Conservation (phyloP, 805 yeast species). For the Ogataea saltuana region DNA sequence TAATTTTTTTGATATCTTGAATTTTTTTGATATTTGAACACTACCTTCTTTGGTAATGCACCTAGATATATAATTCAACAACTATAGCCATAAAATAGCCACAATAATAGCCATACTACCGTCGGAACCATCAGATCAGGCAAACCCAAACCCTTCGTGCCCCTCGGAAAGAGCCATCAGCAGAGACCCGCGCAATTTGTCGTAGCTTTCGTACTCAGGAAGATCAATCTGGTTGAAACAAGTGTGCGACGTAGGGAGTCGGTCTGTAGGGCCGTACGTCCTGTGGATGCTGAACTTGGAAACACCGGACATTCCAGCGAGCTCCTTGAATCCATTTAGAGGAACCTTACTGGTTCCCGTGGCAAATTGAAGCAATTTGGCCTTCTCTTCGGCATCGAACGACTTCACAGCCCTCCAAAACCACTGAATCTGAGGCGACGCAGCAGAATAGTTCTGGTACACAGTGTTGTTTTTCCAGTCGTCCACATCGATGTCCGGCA, state of each 20-base stretch:
- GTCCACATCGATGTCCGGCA: constrained; percentile 93
- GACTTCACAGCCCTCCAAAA: constrained; percentile 98
- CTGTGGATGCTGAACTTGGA: constrained; percentile 87
- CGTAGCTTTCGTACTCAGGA: constrained; percentile 91
- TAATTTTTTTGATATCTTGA: constrained; percentile 1
- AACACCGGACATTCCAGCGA: constrained; percentile 84
- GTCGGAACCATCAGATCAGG: constrained; percentile 37
- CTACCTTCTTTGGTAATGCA: neutral
- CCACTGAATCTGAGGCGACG: constrained; percentile 89
- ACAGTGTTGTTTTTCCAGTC: constrained; percentile 91
- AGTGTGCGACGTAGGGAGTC: constrained; percentile 94
- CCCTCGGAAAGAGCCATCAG: constrained; percentile 91
- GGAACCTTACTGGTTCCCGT: constrained; percentile 98
- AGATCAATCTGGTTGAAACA: constrained; percentile 94
- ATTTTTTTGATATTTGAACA: too few relatives aligned
- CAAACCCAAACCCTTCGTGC: constrained; percentile 93
- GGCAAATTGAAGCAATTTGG: constrained; percentile 89
- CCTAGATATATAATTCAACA: neutral
- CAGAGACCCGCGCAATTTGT: constrained; percentile 76
- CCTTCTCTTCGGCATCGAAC: constrained; percentile 91
- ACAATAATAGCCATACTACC: too few relatives aligned
- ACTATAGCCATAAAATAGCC: neutral
- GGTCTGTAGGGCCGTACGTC: constrained; percentile 80
- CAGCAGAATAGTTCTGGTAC: constrained; percentile 77
- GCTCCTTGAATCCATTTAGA: constrained; percentile 84